A percentile compares a stretch with the other conserved stretches of the same genome.
Evolutionary conservation across 129 eudicot genomes (phyloP).

Genomic region (Gnaphalium uliginosum): DNA sequence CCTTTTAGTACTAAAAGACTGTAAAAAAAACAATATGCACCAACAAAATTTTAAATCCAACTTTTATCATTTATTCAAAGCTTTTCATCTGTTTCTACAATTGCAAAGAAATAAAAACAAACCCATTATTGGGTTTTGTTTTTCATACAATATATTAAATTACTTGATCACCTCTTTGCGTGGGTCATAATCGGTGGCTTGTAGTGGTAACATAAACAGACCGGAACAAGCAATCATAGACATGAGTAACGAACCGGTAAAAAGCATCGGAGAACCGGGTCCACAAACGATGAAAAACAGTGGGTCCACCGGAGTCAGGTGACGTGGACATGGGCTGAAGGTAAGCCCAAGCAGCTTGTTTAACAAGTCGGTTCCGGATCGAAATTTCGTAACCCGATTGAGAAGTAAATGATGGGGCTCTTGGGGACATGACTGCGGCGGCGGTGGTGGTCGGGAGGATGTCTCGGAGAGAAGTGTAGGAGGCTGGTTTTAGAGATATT

Average conservation of each 20-base stretch:
- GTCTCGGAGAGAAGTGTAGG: slow-evolving; percentile 82
- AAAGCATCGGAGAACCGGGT: slow-evolving; percentile 26
- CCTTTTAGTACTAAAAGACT: background rate
- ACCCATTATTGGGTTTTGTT: slow-evolving; percentile 1
- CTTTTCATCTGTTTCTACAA: slow-evolving; percentile 17
- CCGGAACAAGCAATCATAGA: slow-evolving; percentile 25
- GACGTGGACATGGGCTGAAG: slow-evolving; percentile 76
- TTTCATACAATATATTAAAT: background rate
- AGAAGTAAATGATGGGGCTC: slow-evolving; percentile 30
- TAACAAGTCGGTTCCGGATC: slow-evolving; percentile 75
- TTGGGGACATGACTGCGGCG: slow-evolving; percentile 38
- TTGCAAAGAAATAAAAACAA: slow-evolving; percentile 18
- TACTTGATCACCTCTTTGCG: slow-evolving; percentile 17
- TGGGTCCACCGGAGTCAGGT: slow-evolving; percentile 34
- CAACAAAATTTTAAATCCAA: background rate
- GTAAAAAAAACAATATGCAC: background rate
- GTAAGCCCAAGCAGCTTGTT: slow-evolving; percentile 98
- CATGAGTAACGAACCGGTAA: slow-evolving; percentile 1
- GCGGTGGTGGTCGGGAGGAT: slow-evolving; percentile 38
- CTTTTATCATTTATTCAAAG: background rate
- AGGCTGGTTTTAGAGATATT: slow-evolving; percentile 40
- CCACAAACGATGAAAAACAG: slow-evolving; percentile 51
- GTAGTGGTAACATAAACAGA: slow-evolving; percentile 7
- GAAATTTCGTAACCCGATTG: slow-evolving; percentile 52
- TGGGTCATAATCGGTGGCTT: slow-evolving; percentile 16